Percentiles rank a stretch among this genome's conserved stretches.
phyloP scores from a whole-genome alignment of 1,284 basidiomycete genomes.

The Cutaneotrichosporon cutaneum region DNA sequence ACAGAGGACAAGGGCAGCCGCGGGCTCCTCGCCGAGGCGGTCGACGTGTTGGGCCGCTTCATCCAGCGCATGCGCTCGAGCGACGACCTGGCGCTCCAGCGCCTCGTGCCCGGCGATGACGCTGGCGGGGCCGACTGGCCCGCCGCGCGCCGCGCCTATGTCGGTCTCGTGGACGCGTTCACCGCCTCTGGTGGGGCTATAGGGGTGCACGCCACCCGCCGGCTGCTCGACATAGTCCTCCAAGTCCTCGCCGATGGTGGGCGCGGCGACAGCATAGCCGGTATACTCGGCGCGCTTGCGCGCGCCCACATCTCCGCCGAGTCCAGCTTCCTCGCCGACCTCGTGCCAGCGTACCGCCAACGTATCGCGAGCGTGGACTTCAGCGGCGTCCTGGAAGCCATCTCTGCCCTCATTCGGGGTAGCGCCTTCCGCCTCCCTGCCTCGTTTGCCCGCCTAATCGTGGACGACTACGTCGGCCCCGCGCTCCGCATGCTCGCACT shows the following conservation, averaged over 20 bases:
- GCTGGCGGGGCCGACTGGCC: conserved; percentile 58
- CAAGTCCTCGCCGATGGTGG: conserved; percentile 57
- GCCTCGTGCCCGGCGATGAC: conserved; percentile 53
- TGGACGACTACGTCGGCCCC: conserved; percentile 62
- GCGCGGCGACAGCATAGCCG: conserved; percentile 24
- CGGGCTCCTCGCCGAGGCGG: conserved; percentile 63
- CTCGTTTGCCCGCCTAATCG: conserved; percentile 60
- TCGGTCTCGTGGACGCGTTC: conserved; percentile 62
- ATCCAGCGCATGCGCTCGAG: conserved; percentile 30
- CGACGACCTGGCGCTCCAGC: conserved; percentile 54
- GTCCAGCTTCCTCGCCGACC: conserved; percentile 59
- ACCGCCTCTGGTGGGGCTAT: conserved; percentile 62
- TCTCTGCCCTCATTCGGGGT: conserved; percentile 57
- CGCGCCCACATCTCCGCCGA: conserved; percentile 50
- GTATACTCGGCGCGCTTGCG: conserved; percentile 36
- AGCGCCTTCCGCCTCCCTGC: conserved; percentile 59
- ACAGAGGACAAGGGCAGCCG: conserved; percentile 46
- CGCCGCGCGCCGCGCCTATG: conserved; percentile 65
- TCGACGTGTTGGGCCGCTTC: conserved; percentile 61
- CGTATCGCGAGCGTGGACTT: conserved; percentile 63
- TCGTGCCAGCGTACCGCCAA: conserved; percentile 62
- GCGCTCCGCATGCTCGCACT: conserved; percentile 60
- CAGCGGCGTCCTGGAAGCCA: conserved; percentile 61
- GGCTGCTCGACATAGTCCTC: conserved; percentile 63
- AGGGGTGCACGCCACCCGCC: conserved; percentile 55